Evolutionary conservation across 805 yeast genomes (phyloP).

Genomic region (Candida qinlingensis): DNA sequence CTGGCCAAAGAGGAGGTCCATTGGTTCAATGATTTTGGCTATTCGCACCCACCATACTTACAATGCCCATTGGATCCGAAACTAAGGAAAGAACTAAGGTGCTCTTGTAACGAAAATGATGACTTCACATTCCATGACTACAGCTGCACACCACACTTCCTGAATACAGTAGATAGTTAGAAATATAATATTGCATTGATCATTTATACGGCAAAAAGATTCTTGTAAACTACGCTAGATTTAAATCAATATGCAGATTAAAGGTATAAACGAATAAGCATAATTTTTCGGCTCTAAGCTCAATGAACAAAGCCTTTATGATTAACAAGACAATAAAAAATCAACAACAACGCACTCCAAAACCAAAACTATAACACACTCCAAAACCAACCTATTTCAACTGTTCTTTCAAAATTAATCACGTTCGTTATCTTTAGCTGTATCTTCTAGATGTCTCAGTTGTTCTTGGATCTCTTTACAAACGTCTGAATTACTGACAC

Average conservation of each 20-base stretch:
- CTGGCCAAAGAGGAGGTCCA: slow-evolving; percentile 59
- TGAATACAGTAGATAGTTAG: slow-evolving; percentile 24
- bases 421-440: slow-evolving; percentile 33
- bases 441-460: slow-evolving; percentile 34
- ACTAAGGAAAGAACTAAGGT: slow-evolving; percentile 52
- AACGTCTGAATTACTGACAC: slow-evolving; percentile 35
- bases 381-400: neutral
- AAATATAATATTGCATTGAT: neutral
- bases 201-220: too few relatives aligned
- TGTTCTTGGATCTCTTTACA: slow-evolving; percentile 49
- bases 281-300: too few relatives aligned
- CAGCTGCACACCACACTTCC: slow-evolving; percentile 62
- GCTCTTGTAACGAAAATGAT: slow-evolving; percentile 67
- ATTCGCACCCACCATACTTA: slow-evolving; percentile 67
- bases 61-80: slow-evolving; percentile 70
- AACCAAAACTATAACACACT: neutral
- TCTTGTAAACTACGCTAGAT: too few relatives aligned
- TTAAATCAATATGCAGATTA: too few relatives aligned
- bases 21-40: slow-evolving; percentile 77
- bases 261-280: too few relatives aligned
- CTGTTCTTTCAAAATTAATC: slow-evolving; percentile 7
- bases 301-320: too few relatives aligned
- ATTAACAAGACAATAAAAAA: neutral
- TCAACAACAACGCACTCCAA: neutral
- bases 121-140: slow-evolving; percentile 71